These are phyloP conservation scores for Xylariaceae sp. DNA, from an alignment of 2,329 filamentous ascomycete genomes.

Conservation along the genomic window DNA sequence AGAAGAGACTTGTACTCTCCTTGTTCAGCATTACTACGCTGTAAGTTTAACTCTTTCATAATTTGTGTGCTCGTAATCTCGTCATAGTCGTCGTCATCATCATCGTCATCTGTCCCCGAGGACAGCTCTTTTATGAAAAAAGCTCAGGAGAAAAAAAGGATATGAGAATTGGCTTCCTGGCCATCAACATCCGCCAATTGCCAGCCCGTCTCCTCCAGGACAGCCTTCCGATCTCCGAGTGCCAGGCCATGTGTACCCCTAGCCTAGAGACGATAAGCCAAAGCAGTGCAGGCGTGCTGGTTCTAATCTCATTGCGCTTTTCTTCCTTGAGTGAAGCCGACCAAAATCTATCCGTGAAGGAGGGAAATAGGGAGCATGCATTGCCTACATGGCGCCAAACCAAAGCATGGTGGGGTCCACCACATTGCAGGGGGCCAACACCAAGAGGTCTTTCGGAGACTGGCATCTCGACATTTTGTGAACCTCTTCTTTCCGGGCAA, in stretches of 20 bases:
- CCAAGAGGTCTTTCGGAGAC: slow-evolving; percentile 2
- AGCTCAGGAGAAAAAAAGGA: slow-evolving; percentile 4
- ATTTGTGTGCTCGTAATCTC: slow-evolving; percentile 27
- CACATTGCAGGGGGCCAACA: slow-evolving; percentile 5
- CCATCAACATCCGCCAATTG: slow-evolving; percentile 11
- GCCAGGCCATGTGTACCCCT: not conserved
- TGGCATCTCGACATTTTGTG: slow-evolving; percentile 3
- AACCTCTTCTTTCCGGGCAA: slow-evolving; percentile 9
- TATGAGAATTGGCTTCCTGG: slow-evolving; percentile 10
- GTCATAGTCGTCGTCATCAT: slow-evolving; percentile 29
- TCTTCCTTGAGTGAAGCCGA: slow-evolving; percentile 3
- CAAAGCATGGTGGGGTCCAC: slow-evolving; percentile 5
- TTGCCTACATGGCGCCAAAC: slow-evolving; percentile 4
- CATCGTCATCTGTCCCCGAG: slow-evolving; percentile 30
- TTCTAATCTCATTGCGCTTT: slow-evolving; percentile 15
- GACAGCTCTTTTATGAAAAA: slow-evolving; percentile 25
- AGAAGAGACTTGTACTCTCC: slow-evolving; percentile 14
- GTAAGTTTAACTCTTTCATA: slow-evolving; percentile 23
- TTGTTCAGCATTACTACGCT: slow-evolving; percentile 15
- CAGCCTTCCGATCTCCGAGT: slow-evolving; percentile 6
- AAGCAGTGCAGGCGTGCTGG: slow-evolving; percentile 3
- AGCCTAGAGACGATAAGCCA: slow-evolving; percentile 2
- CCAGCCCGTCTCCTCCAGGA: slow-evolving; percentile 2
- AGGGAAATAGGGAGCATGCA: slow-evolving; percentile 2
- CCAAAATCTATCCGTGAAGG: slow-evolving; percentile 15